These are phyloP conservation scores for Komagataella ulmi DNA, from an alignment of 805 yeast genomes.

Conservation along the genomic window DNA sequence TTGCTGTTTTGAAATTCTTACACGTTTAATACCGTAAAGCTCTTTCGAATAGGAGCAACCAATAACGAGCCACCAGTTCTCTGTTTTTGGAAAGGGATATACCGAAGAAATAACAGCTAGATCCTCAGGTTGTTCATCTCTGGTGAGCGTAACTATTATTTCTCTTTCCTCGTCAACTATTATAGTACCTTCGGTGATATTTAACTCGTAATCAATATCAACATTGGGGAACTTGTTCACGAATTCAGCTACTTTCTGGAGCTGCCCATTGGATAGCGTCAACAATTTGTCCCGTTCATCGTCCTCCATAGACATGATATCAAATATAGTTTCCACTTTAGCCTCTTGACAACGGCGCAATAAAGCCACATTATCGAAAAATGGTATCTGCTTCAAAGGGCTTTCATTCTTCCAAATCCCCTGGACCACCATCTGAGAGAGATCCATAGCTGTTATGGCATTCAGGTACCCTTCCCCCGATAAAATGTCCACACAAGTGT, in stretches of 20 bases:
- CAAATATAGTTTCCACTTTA: constrained; percentile 62
- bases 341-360: constrained; percentile 39
- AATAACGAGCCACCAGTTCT: constrained; percentile 80
- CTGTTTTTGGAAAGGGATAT: constrained; percentile 48
- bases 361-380: constrained; percentile 31
- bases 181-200: constrained; percentile 22
- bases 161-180: constrained; percentile 32
- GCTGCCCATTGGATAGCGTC: constrained; percentile 28
- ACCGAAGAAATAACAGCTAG: constrained; percentile 41
- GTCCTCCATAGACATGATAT: constrained; percentile 63
- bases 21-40: constrained; percentile 61
- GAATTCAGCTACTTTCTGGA: constrained; percentile 68
- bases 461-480: constrained; percentile 72
- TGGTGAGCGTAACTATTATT: constrained; percentile 34
- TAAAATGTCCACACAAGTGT: constrained; percentile 62
- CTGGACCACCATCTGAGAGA: constrained; percentile 80
- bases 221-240: constrained; percentile 85
- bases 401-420: constrained; percentile 74
- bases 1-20: constrained; percentile 34
- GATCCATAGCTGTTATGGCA: constrained; percentile 74
- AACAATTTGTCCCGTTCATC: constrained; percentile 47
- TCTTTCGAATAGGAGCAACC: constrained; percentile 53
- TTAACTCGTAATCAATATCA: constrained; percentile 47
- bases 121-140: constrained; percentile 71
- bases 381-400: constrained; percentile 75